phyloP scores from a whole-genome alignment of 139 green algal species.

The Chloropicon primus region DNA sequence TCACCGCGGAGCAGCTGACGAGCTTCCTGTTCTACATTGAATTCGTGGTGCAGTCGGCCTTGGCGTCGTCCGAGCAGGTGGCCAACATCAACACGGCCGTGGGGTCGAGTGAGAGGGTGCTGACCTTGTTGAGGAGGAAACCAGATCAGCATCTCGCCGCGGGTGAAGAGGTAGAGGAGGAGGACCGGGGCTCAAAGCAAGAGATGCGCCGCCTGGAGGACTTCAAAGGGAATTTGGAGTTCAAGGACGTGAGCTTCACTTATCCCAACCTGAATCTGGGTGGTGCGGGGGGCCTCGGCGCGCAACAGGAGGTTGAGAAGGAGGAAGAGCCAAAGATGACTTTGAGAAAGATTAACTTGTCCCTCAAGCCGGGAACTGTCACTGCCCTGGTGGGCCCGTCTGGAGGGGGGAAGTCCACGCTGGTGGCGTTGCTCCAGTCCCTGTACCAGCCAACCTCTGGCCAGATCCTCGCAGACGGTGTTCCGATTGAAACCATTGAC shows the following conservation, averaged over 20 bases:
- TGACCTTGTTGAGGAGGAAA: constrained; percentile 38
- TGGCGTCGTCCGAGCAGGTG: constrained; percentile 69
- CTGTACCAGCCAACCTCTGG: constrained; percentile 54
- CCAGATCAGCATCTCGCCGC: constrained; percentile 39
- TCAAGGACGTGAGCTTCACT: constrained; percentile 39
- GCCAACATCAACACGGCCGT: constrained; percentile 44
- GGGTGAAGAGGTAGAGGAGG: not conserved
- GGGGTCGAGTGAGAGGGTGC: constrained; percentile 52
- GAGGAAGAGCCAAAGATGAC: constrained; percentile 10
- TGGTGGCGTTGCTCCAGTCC: constrained; percentile 55
- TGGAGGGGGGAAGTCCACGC: constrained; percentile 51
- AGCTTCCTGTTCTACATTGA: constrained; percentile 66
- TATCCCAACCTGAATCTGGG: constrained; percentile 1
- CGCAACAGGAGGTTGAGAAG: not conserved
- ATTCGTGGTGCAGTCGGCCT: constrained; percentile 46
- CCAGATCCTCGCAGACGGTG: constrained; percentile 24
- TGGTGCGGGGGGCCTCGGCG: not conserved
- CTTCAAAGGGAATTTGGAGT: constrained; percentile 35
- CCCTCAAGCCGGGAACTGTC: constrained; percentile 40
- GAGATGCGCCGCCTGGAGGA: not conserved
- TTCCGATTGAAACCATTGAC: constrained; percentile 33
- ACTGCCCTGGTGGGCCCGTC: constrained; percentile 52
- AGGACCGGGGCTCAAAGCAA: not conserved
- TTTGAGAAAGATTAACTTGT: constrained; percentile 37
- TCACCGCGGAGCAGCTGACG: constrained; percentile 52